A percentile compares a stretch with the other conserved stretches of the same genome.
phyloP scores from a whole-genome alignment of 352 stramenopile species.

The Aphanomyces stellatus region DNA sequence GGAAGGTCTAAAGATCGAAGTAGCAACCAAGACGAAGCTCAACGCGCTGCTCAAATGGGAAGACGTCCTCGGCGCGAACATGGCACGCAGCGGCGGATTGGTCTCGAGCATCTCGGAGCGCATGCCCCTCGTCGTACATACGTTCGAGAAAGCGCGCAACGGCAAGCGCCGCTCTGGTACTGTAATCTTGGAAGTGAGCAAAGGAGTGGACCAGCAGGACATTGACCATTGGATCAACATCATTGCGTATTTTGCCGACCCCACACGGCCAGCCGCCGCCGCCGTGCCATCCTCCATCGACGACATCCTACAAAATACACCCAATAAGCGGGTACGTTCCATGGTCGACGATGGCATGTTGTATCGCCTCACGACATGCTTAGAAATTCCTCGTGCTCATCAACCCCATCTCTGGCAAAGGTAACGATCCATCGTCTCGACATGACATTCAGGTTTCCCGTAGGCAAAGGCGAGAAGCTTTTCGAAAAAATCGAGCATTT shows the following conservation, averaged over 20 bases:
- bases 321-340: conserved; percentile 1
- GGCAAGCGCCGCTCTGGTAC: conserved; percentile 1
- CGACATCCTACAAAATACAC: neutral
- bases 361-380: too few species aligned
- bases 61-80: conserved; percentile 13
- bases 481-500: conserved; percentile 9
- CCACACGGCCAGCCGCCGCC: neutral
- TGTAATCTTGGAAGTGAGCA: neutral
- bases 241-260: conserved; percentile 13
- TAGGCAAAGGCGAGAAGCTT: conserved; percentile 13
- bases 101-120: too few species aligned
- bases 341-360: neutral
- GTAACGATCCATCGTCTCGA: neutral
- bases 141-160: neutral
- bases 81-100: neutral
- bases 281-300: neutral
- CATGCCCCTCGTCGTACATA: neutral
- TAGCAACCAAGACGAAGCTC: neutral
- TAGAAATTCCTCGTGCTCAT: conserved; percentile 14
- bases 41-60: neutral
- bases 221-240: conserved; percentile 11
- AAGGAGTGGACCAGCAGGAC: neutral
- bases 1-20: neutral
- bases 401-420: conserved; percentile 1
- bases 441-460: neutral